Base-by-base conservation (phyloP, 2,329 filamentous ascomycete genomes). In the Cercospora janseana region DNA sequence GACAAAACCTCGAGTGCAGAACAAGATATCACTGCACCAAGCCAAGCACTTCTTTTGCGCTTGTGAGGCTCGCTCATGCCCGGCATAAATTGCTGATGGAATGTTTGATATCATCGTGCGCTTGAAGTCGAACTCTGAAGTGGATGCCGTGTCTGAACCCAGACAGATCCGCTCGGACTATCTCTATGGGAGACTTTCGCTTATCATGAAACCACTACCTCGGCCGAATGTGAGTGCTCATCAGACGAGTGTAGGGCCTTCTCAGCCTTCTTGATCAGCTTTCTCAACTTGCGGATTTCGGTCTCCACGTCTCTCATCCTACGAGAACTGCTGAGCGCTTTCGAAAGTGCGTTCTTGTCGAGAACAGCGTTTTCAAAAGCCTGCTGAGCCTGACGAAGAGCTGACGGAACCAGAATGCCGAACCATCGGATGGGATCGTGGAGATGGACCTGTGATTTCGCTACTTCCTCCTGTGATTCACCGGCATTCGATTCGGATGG, bases 291-390 rank as follows among this genome's bases (percentile, higher is more conserved):
- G 28, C 85, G 75, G 46, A 92, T 82, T 58, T 86, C 79, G 44
- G 84, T 81, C 70, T 90, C 86, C 4, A 87, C 65, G n/a, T 70
- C 69, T 10, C 75, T 73, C 78, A 92, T 82, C 60, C 81, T 76
- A 21, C 74, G 74, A 27, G 76, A 73, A n/a, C 87, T 67, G 1
- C 75, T 77, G 5, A 76, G 76, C 6, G 89, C 70, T 29, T 69
- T 69, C 1, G 82, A 78, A 2, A 90, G 67, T 3, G 84, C 66
- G 0, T 75, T 68, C 47, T 82, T 78, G 6, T 82, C 77, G 2
- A 51, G 20, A 3, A 88, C 74, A 0, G 76, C 75, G 28, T 72
- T 63, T 21, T 71, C 61, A 44, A 86, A 82, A 12, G 78, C 73
- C 0, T 63, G 59, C 66, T 90, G 87, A 2, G 86, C 82, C 16